Conservation (phyloP, 1,139 yeast genomes). For the Geotrichum reessii region DNA sequence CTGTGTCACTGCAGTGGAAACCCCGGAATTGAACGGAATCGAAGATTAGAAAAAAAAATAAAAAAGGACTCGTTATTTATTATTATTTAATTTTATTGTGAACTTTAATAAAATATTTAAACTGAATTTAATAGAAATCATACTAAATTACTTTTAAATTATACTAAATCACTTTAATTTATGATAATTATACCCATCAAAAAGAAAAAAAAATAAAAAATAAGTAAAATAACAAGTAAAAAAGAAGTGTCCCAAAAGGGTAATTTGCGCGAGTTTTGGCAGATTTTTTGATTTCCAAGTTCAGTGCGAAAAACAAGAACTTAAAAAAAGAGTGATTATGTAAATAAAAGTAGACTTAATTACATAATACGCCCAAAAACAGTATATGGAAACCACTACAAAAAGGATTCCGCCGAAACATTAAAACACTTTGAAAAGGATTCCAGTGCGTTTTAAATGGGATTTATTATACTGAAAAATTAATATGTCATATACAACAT, state of each 20-base stretch:
- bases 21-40: background rate
- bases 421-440: background rate
- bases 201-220: no score
- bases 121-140: no score
- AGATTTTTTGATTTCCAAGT: background rate
- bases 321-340: background rate
- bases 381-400: no score
- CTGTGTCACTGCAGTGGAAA: background rate
- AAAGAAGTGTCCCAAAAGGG: background rate
- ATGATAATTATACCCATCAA: no score
- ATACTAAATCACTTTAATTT: no score
- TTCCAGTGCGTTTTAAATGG: background rate
- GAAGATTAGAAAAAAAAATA: background rate
- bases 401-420: background rate
- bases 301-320: background rate
- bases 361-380: background rate
- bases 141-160: no score
- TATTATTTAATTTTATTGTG: no score
- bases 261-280: background rate
- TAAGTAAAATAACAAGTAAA: background rate
- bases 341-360: background rate
- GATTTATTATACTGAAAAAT: constrained; percentile 16
- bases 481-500: background rate
- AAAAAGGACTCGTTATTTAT: background rate
- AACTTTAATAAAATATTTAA: no score